Evolutionary conservation across 2,329 filamentous ascomycete species (phyloP), one percentile per base, ranked within the genome.

Genomic region (Beauveria asiatica): DNA sequence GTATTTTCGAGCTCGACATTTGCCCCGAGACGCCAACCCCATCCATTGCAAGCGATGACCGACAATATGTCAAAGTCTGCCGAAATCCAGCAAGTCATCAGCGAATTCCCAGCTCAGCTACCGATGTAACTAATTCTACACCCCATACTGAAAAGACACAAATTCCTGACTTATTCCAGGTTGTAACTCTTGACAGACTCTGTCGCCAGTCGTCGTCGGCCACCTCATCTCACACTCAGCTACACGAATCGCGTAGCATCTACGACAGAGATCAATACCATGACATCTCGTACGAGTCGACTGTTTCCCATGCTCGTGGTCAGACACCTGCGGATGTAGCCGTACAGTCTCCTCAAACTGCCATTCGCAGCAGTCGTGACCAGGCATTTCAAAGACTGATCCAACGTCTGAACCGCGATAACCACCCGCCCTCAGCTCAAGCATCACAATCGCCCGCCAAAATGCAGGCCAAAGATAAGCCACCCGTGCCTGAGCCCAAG

Each of bases 301-400:
- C 9, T 17, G 16, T 6, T 17, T 8, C 45, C 11, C 4, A 25
- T 23, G 16, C 37, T 42, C 46, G 25, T 2, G 41, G 52, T 8
- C n/a, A 27, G 6, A 25, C 27, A 17, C 39, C 23, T 8, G 17
- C 19, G 8, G 23, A 52, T 30, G 49, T 33, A 33, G 19, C 17
- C n/a, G 10, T 33, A 5, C 48, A 45, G n/a, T 33, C 48, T 8
- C 57, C 57, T n/a, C 48, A 50, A 10, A 59, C 50, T 8, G 57
- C 50, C 11, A 55, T 55, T 48, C 57, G 57, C 10, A 23, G 37
- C 27, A 50, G 21, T 21, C 54, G 54, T 27, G 60, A 57, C 37
- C 39, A 30, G 17, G 59, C 59, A 16, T 61, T 53, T 30, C 41
- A 54, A 42, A 30, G 49, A 54, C 16, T 61, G 7, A 57, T 61